Conservation (phyloP, 352 stramenopile species). For the Phytophthora meadii region DNA sequence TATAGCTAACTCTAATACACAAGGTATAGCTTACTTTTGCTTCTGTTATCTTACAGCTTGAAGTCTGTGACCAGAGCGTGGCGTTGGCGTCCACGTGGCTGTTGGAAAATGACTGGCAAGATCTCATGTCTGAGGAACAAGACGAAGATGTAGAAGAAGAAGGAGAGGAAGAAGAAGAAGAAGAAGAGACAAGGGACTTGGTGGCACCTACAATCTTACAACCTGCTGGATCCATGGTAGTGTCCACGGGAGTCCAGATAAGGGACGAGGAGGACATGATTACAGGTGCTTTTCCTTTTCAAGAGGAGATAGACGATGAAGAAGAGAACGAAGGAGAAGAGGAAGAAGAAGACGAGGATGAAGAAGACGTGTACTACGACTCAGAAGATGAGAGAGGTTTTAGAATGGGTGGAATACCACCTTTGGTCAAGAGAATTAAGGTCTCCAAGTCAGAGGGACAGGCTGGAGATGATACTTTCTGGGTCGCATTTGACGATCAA, state of each 20-base stretch:
- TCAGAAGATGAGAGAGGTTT: constrained; percentile 45
- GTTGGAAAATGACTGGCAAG: constrained; percentile 66
- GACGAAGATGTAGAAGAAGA: constrained; percentile 4
- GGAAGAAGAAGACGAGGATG: constrained; percentile 56
- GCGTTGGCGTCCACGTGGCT: constrained; percentile 64
- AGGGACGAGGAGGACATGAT: not conserved
- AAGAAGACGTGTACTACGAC: constrained; percentile 68
- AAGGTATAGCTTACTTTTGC: no score
- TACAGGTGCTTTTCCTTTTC: not conserved
- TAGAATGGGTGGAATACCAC: constrained; percentile 21
- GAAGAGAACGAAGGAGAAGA: constrained; percentile 52
- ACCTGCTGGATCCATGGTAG: constrained; percentile 20
- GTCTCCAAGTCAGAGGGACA: constrained; percentile 31
- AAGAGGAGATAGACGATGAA: constrained; percentile 37
- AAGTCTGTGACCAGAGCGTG: constrained; percentile 61
- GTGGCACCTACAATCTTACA: not conserved
- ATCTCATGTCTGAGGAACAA: constrained; percentile 28
- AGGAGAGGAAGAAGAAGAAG: not conserved
- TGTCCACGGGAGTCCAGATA: constrained; percentile 15
- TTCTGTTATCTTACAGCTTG: constrained; percentile 32
- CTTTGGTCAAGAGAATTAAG: constrained; percentile 61
- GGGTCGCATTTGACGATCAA: constrained; percentile 67
- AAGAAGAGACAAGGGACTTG: no score
- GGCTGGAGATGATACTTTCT: constrained; percentile 63
- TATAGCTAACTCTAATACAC: no score